phyloP scores from a whole-genome alignment of 164 flowering plant species.

The Dillenia suffruticosa region DNA sequence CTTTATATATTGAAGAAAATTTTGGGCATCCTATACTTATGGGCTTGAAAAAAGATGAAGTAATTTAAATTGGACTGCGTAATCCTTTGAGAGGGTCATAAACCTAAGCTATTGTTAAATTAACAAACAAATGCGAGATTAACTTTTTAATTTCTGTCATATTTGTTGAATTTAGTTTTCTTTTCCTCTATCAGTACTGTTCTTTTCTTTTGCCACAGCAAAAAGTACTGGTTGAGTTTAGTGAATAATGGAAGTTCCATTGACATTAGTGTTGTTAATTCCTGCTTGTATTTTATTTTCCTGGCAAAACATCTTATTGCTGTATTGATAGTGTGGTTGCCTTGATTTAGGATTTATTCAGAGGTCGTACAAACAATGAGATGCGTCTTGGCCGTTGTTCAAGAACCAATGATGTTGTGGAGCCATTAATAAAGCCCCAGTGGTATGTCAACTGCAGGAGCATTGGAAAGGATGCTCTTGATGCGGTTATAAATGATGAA shows the following conservation, averaged over 20 bases:
- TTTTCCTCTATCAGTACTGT: not conserved
- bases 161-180: not conserved
- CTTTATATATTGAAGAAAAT: no score
- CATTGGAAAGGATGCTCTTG: slow-evolving; percentile 79
- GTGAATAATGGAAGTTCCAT: no score
- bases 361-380: slow-evolving; percentile 74
- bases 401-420: slow-evolving; percentile 85
- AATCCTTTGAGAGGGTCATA: no score
- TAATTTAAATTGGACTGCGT: no score
- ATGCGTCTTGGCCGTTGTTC: slow-evolving; percentile 97
- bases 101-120: no score
- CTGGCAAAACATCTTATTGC: not conserved
- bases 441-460: slow-evolving; percentile 82
- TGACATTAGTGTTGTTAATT: no score
- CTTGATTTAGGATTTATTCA: slow-evolving; percentile 63
- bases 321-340: slow-evolving; percentile 1
- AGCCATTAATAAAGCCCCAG: slow-evolving; percentile 94
- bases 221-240: no score
- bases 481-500: slow-evolving; percentile 64
- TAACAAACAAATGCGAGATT: no score
- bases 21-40: no score
- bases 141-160: no score
- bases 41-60: no score
- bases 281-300: no score
- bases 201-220: not conserved